Evolutionary conservation across 331 rosid genomes (phyloP).

Genomic region (Quercus phellos): DNA sequence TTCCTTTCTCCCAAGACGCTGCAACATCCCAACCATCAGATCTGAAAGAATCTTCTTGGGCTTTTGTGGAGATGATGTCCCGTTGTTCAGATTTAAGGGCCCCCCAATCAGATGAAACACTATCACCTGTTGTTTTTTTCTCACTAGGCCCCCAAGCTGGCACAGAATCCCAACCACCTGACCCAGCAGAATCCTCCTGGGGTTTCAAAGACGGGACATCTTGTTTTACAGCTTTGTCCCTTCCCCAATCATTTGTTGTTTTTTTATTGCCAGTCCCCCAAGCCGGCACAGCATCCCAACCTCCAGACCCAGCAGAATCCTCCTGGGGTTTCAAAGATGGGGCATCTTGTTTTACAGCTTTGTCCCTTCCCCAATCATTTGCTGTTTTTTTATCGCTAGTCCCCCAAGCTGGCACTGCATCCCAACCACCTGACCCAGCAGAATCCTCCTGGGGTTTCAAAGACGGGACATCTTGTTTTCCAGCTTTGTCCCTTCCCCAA

Average conservation of each 20-base stretch:
- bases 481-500: too few species aligned
- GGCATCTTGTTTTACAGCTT: not conserved
- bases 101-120: slow-evolving; percentile 22
- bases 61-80: not conserved
- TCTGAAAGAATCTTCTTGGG: slow-evolving; percentile 15
- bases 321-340: not conserved
- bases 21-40: slow-evolving; percentile 25
- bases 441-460: too few species aligned
- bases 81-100: not conserved
- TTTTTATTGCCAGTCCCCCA: slow-evolving; percentile 21
- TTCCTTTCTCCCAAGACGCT: not conserved
- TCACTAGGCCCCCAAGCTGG: not conserved
- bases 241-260: not conserved
- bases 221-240: not conserved
- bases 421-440: too few species aligned
- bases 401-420: too few species aligned
- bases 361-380: not conserved
- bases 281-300: slow-evolving; percentile 14
- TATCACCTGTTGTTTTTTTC: not conserved
- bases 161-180: slow-evolving; percentile 25
- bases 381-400: not conserved
- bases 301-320: slow-evolving; percentile 23
- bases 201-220: not conserved
- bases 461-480: too few species aligned
- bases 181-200: slow-evolving; percentile 8